Evolutionary conservation across 2,329 filamentous ascomycete species (phyloP), one percentile per base, ranked within the genome.

Genomic region (Fusarium foetens): DNA sequence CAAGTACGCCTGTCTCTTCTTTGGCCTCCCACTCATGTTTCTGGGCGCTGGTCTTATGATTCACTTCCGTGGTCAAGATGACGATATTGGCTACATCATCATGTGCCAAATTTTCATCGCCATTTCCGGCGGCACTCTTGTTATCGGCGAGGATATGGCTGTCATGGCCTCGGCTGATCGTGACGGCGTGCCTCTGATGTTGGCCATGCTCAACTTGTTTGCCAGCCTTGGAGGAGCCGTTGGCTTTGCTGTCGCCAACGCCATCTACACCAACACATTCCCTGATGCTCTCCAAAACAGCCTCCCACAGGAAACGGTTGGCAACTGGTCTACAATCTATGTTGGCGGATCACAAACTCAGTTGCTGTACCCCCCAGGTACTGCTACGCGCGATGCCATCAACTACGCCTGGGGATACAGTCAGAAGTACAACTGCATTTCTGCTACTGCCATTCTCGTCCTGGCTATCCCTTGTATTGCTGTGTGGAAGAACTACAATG

Each of bases 151-250:
- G 31, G 43, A 69, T 23, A 69, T 69, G 51, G 66, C 66, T 23
- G 53, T 58, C 21, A 48, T 69, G 35, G 49, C 66, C 14, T 57
- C 65, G 14, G 61, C 46, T 27, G 82, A 53, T 25, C 65, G 58
- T 13, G 53, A 65, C 17, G 48, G 51, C 19, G 35, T 68, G 41
- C 53, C 65, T 23, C 29, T 57, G 25, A 38, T 42, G 31, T 27
- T 65, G 14, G 60, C 65, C 38, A 27, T 68, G 17, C 39, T 68
- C 27, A 53, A 51, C 27, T 19, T 68, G 42, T 64, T 64, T 36
- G 39, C 46, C 27, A 55, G 27, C 33, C 58, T 68, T 23, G 65
- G 65, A 23, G 51, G 53, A 43, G 60, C 65, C 12, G 36, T 68
- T n/a, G 66, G 66, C 21, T 41, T 54, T 36, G 59, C 66, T 6